phyloP scores from a whole-genome alignment of 371 early-diverging fungal genomes.

The Mortierella sp. region DNA sequence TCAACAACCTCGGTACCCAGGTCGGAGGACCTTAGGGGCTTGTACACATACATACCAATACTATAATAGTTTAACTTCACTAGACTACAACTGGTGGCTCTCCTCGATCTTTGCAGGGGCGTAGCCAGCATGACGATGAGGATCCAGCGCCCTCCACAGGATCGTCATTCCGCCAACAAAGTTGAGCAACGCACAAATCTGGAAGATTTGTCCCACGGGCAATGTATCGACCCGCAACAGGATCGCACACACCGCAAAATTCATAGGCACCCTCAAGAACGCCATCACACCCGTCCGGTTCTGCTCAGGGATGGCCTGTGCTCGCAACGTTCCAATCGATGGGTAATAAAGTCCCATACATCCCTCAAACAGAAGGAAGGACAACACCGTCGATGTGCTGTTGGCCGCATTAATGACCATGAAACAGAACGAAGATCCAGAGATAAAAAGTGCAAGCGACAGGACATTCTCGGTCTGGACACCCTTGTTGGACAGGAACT shows the following conservation, averaged over 20 bases:
- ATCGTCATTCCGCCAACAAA: conserved; percentile 45
- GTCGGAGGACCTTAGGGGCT: too few species aligned
- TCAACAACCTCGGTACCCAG: too few species aligned
- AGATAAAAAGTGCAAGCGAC: conserved; percentile 29
- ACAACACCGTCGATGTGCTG: conserved; percentile 44
- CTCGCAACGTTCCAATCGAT: conserved; percentile 72
- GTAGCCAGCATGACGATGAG: conserved; percentile 29
- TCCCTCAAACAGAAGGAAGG: conserved; percentile 72
- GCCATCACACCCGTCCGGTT: conserved; percentile 82
- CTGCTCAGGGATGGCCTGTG: conserved; percentile 77
- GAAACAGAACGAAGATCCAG: conserved; percentile 45
- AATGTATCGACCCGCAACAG: conserved; percentile 67
- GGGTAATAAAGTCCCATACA: conserved; percentile 85
- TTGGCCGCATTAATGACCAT: conserved; percentile 22
- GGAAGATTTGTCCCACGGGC: conserved; percentile 57
- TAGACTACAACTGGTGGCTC: conserved; percentile 31
- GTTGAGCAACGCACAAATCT: conserved; percentile 58
- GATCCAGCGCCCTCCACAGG: conserved; percentile 45
- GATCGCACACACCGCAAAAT: conserved; percentile 76
- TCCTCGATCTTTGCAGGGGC: conserved; percentile 18
- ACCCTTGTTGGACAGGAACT: conserved; percentile 50
- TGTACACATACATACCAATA: too few species aligned
- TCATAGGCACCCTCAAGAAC: conserved; percentile 81
- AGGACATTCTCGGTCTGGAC: conserved; percentile 34
- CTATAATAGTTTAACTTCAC: too few species aligned